phyloP scores from a whole-genome alignment of 768 basidiomycete species.

The Calocybe gangraenosa region DNA sequence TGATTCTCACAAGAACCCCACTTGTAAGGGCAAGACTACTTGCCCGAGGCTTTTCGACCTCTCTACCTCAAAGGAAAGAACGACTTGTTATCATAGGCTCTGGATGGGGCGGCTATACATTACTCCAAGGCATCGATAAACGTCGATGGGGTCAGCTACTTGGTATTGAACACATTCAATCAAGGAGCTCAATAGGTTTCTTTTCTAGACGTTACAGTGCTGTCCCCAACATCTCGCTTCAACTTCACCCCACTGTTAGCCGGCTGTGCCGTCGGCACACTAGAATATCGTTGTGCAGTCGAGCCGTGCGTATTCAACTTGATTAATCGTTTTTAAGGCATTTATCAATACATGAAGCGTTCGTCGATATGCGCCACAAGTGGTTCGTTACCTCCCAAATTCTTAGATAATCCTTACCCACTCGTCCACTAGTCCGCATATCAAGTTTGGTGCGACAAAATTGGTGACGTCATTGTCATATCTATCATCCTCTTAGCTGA shows the following conservation, averaged over 20 bases:
- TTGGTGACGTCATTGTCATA: constrained; percentile 35
- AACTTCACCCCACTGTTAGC: constrained; percentile 68
- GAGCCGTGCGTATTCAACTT: constrained; percentile 57
- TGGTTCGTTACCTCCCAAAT: too few relatives aligned
- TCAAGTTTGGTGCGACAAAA: constrained; percentile 75
- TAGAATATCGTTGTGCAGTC: constrained; percentile 77
- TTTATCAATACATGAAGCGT: constrained; percentile 2
- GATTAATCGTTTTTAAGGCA: background rate
- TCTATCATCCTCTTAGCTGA: background rate
- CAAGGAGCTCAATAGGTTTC: background rate
- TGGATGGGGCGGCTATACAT: constrained; percentile 76
- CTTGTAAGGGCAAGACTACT: background rate
- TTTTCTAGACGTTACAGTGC: constrained; percentile 52
- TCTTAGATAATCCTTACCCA: background rate
- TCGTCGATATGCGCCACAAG: constrained; percentile 12
- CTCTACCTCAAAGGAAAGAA: constrained; percentile 24
- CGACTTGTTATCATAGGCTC: constrained; percentile 68
- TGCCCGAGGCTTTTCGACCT: constrained; percentile 4
- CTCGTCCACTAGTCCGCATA: constrained; percentile 43
- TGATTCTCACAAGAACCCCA: constrained; percentile 1
- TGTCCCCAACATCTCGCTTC: constrained; percentile 68
- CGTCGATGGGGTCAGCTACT: constrained; percentile 58
- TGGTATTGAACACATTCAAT: background rate
- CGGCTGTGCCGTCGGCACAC: constrained; percentile 73
- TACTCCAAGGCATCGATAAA: constrained; percentile 64